These are phyloP conservation scores for Hypoxylon sp. DNA, from an alignment of 2,329 filamentous ascomycete species.

Conservation along the genomic window DNA sequence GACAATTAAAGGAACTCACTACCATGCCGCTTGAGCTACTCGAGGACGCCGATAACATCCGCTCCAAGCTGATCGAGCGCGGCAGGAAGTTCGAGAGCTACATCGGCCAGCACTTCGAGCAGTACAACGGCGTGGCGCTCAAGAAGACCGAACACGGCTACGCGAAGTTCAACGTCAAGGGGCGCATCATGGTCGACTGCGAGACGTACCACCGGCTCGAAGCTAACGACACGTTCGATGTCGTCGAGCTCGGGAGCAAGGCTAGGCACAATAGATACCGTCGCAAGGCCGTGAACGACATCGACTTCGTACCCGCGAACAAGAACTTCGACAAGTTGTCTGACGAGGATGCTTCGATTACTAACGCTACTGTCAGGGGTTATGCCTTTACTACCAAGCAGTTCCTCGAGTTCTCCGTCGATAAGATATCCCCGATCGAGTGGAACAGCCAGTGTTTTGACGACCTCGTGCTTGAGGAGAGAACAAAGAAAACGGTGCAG, in stretches of 20 bases:
- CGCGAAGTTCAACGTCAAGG: conserved; percentile 50
- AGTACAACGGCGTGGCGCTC: conserved; percentile 54
- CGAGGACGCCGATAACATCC: conserved; percentile 46
- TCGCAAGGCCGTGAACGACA: conserved; percentile 36
- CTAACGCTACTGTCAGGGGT: conserved; percentile 51
- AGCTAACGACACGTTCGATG: conserved; percentile 48
- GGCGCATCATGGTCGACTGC: conserved; percentile 57
- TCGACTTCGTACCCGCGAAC: conserved; percentile 47
- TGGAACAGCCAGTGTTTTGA: conserved; percentile 47
- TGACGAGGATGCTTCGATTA: conserved; percentile 50
- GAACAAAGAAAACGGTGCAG: conserved; percentile 44
- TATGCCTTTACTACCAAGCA: conserved; percentile 53
- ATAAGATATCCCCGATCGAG: conserved; percentile 39
- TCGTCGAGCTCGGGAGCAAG: conserved; percentile 39
- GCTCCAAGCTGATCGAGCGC: conserved; percentile 48
- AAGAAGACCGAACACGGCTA: conserved; percentile 36
- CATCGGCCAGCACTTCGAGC: conserved; percentile 54
- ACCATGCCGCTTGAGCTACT: conserved; percentile 53
- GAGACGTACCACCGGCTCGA: conserved; percentile 54
- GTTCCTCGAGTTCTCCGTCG: conserved; percentile 53
- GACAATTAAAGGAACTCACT: conserved; percentile 50
- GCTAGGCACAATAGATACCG: conserved; percentile 39
- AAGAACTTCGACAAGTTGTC: conserved; percentile 46
- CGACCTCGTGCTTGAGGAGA: conserved; percentile 42
- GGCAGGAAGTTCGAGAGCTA: conserved; percentile 55